These are phyloP conservation scores for Plenodomus lindquistii DNA, from an alignment of 2,329 filamentous ascomycete genomes.

Conservation along the genomic window DNA sequence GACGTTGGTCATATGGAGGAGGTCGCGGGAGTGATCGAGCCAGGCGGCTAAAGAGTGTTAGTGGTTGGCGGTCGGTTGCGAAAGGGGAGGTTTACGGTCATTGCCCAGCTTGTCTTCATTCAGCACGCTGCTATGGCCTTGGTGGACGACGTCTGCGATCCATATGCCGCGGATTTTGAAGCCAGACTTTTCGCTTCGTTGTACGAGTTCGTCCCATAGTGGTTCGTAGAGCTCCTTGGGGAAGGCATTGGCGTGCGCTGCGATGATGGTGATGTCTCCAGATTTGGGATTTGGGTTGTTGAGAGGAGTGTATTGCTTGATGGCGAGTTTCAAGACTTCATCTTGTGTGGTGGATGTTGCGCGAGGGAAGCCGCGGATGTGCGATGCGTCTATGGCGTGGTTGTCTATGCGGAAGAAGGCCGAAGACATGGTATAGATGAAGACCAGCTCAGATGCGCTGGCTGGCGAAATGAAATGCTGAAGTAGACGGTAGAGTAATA, in stretches of 20 bases:
- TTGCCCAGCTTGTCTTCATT: slow-evolving; percentile 80
- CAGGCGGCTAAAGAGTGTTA: slow-evolving; percentile 65
- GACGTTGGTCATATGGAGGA: slow-evolving; percentile 81
- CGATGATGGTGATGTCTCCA: slow-evolving; percentile 84
- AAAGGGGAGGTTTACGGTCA: slow-evolving; percentile 66
- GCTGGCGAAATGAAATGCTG: not conserved
- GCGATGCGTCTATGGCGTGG: slow-evolving; percentile 67
- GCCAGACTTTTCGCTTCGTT: slow-evolving; percentile 59
- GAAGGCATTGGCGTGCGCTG: slow-evolving; percentile 88
- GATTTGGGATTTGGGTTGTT: slow-evolving; percentile 69
- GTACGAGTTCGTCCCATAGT: slow-evolving; percentile 80
- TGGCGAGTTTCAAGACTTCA: slow-evolving; percentile 70
- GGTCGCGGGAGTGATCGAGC: slow-evolving; percentile 83
- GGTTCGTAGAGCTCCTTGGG: slow-evolving; percentile 96
- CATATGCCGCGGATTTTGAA: slow-evolving; percentile 80
- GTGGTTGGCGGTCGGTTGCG: not conserved
- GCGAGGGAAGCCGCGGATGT: slow-evolving; percentile 80
- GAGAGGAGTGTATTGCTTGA: slow-evolving; percentile 87
- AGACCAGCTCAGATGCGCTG: too few species aligned
- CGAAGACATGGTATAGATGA: slow-evolving; percentile 41
- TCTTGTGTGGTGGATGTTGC: slow-evolving; percentile 75
- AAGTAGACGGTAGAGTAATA: not conserved
- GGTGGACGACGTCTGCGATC: slow-evolving; percentile 87
- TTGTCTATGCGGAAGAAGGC: slow-evolving; percentile 68
- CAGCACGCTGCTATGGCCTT: slow-evolving; percentile 76